A percentile compares a stretch with the other conserved stretches of the same genome.
Evolutionary conservation across 768 basidiomycete genomes (phyloP).

Genomic region (Piloderma croceum): DNA sequence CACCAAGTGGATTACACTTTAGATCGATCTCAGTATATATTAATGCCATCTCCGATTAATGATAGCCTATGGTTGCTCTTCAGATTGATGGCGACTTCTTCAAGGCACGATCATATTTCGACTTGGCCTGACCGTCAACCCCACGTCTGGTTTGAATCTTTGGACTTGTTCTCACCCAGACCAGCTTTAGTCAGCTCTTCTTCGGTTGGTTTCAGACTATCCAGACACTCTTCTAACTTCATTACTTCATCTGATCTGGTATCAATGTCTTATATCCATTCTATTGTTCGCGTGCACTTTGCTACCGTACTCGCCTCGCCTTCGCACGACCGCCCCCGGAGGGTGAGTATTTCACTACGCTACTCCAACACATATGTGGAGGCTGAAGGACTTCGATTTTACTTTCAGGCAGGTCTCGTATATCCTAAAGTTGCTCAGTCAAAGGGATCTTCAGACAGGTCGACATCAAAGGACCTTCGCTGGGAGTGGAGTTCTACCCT

Average conservation of each 20-base stretch:
- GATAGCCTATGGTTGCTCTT: too few species aligned
- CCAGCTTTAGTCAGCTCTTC: too few species aligned
- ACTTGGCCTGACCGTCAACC: too few species aligned
- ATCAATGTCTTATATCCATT: conserved; percentile 19
- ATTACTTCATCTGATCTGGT: conserved; percentile 8
- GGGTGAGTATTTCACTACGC: too few species aligned
- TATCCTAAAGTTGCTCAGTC: conserved; percentile 39
- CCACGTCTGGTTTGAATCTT: too few species aligned
- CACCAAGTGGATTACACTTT: too few species aligned
- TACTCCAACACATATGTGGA: neutral
- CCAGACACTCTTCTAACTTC: neutral
- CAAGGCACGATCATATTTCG: too few species aligned
- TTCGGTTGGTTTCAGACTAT: too few species aligned
- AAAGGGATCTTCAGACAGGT: conserved; percentile 29
- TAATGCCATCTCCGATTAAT: too few species aligned
- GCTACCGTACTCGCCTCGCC: conserved; percentile 25
- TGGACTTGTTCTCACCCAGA: too few species aligned
- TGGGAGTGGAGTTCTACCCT: conserved; percentile 31
- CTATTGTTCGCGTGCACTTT: conserved; percentile 26
- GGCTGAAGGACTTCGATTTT: neutral
- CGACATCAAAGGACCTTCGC: conserved; percentile 30
- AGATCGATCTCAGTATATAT: too few species aligned
- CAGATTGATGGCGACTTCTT: too few species aligned
- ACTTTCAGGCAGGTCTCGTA: conserved; percentile 19
- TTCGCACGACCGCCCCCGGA: conserved; percentile 27